These are phyloP conservation scores for Funneliformis geosporum DNA, from an alignment of 192 early-diverging fungal genomes.

Conservation along the genomic window DNA sequence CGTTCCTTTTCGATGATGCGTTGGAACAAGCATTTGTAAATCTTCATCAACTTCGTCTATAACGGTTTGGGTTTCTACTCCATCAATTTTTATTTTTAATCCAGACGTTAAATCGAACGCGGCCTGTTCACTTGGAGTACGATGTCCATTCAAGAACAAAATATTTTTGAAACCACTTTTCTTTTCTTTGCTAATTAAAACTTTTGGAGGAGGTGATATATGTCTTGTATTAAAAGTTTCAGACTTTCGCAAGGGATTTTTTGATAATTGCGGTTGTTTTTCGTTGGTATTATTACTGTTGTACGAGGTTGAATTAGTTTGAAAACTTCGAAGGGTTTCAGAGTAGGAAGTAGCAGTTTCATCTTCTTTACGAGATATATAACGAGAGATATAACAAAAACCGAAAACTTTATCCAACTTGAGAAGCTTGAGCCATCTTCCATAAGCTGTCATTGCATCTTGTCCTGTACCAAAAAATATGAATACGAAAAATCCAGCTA, in stretches of 20 bases:
- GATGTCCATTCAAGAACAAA: conserved; percentile 9
- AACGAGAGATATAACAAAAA: not conserved
- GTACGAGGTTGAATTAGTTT: not conserved
- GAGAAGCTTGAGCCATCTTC: not conserved
- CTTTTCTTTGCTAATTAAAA: not conserved
- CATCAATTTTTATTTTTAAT: not conserved
- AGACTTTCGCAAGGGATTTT: too few relatives aligned
- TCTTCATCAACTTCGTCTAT: not conserved
- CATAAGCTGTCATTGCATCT: conserved; percentile 7
- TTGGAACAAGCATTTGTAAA: not conserved
- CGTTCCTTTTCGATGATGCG: not conserved
- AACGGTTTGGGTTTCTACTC: not conserved
- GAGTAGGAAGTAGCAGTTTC: not conserved
- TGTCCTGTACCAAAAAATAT: conserved; percentile 28
- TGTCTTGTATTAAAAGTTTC: not conserved
- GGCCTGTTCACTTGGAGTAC: conserved; percentile 24
- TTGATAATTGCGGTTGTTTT: too few relatives aligned
- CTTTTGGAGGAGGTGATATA: not conserved
- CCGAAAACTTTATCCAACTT: conserved; percentile 6
- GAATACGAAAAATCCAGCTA: conserved; percentile 14
- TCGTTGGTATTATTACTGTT: too few relatives aligned
- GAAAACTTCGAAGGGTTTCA: not conserved
- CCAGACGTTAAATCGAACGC: conserved; percentile 12
- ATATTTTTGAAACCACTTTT: not conserved
- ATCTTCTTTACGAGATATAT: too few relatives aligned